Evolutionary conservation across 164 flowering plant species (phyloP).

Genomic region (Chimonanthus praecox): DNA sequence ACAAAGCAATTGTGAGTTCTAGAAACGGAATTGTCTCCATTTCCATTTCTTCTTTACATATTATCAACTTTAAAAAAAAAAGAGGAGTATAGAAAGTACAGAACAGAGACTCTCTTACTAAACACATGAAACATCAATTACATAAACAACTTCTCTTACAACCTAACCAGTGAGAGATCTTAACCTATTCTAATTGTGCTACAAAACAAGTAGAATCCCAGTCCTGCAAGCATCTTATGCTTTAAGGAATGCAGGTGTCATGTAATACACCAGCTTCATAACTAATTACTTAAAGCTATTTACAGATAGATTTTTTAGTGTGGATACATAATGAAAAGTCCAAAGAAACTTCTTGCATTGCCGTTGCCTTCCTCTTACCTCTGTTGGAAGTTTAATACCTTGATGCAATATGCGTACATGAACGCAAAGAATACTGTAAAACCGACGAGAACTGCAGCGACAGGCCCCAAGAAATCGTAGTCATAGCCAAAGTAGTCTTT

Average conservation of each 20-base stretch:
- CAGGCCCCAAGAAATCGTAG: conserved; percentile 62
- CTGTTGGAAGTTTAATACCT: conserved; percentile 68
- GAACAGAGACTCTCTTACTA: not conserved
- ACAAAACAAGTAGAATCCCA: not conserved
- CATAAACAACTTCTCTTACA: not conserved
- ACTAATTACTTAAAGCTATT: not conserved
- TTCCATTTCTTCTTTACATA: not conserved
- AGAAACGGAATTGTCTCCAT: not conserved
- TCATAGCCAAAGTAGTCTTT: conserved; percentile 51
- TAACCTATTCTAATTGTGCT: not conserved
- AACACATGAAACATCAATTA: not conserved
- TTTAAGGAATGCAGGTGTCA: not conserved
- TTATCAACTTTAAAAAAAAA: not conserved
- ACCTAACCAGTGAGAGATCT: not conserved
- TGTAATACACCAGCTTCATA: not conserved
- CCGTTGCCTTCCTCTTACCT: conserved; percentile 26
- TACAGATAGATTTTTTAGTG: no score
- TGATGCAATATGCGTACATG: conserved; percentile 65
- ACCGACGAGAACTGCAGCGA: conserved; percentile 69
- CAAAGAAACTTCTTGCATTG: not conserved
- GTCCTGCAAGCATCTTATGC: not conserved
- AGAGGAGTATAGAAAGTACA: no score
- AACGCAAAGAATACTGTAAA: conserved; percentile 71
- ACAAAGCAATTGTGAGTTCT: no score
- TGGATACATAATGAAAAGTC: not conserved